A percentile compares a stretch with the other conserved stretches of the same genome.
phyloP scores from a whole-genome alignment of 2,329 filamentous ascomycete species.

The Herpomyces periplanetae region DNA sequence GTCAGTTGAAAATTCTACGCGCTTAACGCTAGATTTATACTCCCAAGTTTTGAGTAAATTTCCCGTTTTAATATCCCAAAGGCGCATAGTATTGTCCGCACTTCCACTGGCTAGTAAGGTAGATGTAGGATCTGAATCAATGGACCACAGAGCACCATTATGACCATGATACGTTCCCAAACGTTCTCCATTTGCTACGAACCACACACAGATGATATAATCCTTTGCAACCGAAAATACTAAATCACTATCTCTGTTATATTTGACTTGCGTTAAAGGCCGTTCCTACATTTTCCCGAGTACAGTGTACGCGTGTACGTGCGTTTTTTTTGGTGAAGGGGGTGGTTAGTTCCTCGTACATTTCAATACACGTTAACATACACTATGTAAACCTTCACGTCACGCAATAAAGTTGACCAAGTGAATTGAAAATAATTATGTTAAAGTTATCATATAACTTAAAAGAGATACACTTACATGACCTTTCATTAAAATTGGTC shows the following conservation, averaged over 20 bases:
- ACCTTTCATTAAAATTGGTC: constrained; percentile 74
- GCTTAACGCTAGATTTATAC: constrained; percentile 81
- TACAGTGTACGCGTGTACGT: constrained; percentile 2
- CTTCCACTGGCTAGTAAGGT: constrained; percentile 74
- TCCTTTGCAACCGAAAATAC: constrained; percentile 89
- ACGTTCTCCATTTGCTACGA: constrained; percentile 82
- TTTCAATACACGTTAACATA: too few relatives aligned
- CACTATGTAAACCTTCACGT: too few relatives aligned
- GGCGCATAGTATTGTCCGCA: constrained; percentile 84
- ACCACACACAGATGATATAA: constrained; percentile 89
- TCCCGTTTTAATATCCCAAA: constrained; percentile 84
- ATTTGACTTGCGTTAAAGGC: constrained; percentile 75
- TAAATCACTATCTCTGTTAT: constrained; percentile 76
- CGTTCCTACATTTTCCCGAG: constrained; percentile 20
- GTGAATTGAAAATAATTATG: too few relatives aligned
- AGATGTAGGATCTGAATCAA: constrained; percentile 73
- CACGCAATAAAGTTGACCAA: too few relatives aligned
- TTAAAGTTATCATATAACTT: too few relatives aligned
- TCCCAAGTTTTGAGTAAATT: constrained; percentile 90
- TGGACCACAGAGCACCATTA: constrained; percentile 90
- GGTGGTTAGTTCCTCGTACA: too few relatives aligned
- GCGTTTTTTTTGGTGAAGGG: too few relatives aligned
- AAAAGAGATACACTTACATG: constrained; percentile 38
- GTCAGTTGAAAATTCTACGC: constrained; percentile 86
- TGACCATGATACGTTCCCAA: constrained; percentile 87